A percentile compares a stretch with the other conserved stretches of the same genome.
phyloP scores from a whole-genome alignment of 495 filamentous ascomycete species.

The Penicillium ochrochloron region DNA sequence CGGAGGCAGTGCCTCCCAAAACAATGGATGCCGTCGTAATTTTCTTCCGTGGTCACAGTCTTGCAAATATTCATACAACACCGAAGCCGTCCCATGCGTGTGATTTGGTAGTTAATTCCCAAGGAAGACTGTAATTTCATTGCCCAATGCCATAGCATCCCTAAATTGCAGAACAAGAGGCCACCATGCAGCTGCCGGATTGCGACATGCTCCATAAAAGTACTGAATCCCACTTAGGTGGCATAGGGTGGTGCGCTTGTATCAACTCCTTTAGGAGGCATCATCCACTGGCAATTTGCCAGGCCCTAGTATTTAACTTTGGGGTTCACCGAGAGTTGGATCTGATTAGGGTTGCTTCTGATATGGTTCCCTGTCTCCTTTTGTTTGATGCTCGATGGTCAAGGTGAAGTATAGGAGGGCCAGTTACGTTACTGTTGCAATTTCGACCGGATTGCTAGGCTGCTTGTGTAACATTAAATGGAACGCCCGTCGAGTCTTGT shows the following conservation, averaged over 20 bases:
- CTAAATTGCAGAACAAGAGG: too few relatives aligned
- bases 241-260: constrained; percentile 7
- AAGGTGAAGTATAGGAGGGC: background rate
- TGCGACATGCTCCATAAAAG: constrained; percentile 10
- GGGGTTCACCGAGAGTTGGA: background rate
- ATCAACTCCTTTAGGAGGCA: background rate
- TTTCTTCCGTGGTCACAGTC: too few relatives aligned
- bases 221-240: background rate
- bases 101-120: too few relatives aligned
- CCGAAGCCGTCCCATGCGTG: too few relatives aligned
- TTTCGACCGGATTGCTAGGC: constrained; percentile 22
- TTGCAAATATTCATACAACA: too few relatives aligned
- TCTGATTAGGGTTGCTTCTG: background rate
- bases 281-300: background rate
- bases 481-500: constrained; percentile 19
- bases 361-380: background rate
- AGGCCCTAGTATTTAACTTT: background rate
- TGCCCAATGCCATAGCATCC: too few relatives aligned
- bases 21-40: too few relatives aligned
- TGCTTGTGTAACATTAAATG: constrained; percentile 23
- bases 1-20: too few relatives aligned
- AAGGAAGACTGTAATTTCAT: too few relatives aligned
- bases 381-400: background rate
- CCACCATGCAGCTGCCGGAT: constrained; percentile 7
- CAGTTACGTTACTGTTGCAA: constrained; percentile 31